A percentile compares a stretch with the other conserved stretches of the same genome.
Evolutionary conservation across 306 rosid species (phyloP).

Genomic region (Potentilla sterilis): DNA sequence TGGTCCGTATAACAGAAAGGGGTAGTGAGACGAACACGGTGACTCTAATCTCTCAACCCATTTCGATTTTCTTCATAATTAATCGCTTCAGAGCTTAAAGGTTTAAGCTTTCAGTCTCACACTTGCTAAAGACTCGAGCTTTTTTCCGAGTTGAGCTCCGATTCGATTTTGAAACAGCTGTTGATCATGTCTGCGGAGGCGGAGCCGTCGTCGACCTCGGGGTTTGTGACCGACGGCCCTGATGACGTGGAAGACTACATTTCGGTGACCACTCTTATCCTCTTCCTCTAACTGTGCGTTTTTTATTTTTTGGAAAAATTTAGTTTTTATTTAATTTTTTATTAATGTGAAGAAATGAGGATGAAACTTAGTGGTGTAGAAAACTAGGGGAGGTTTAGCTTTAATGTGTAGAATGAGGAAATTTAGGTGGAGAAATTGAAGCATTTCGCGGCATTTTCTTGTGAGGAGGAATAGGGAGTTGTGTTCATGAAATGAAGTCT

Average conservation of each 20-base stretch:
- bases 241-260: slow-evolving; percentile 69
- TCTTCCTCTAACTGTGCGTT: slow-evolving; percentile 8
- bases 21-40: slow-evolving; percentile 62
- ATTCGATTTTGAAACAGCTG: neutral
- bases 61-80: slow-evolving; percentile 9
- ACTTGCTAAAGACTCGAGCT: neutral
- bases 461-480: neutral
- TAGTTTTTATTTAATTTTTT: neutral
- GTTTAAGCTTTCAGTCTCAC: neutral
- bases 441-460: slow-evolving; percentile 5
- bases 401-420: neutral
- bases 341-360: slow-evolving; percentile 18
- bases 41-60: slow-evolving; percentile 13
- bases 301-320: neutral
- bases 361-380: slow-evolving; percentile 10
- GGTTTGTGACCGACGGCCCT: slow-evolving; percentile 34
- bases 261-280: slow-evolving; percentile 38
- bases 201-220: slow-evolving; percentile 21
- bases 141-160: neutral
- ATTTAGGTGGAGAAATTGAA: neutral
- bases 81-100: neutral
- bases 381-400: neutral
- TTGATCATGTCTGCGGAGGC: slow-evolving; percentile 44
- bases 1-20: slow-evolving; percentile 60
- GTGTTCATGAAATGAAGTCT: neutral